phyloP scores from a whole-genome alignment of 2,329 filamentous ascomycete genomes.

The Paracoccidioides lutzii region DNA sequence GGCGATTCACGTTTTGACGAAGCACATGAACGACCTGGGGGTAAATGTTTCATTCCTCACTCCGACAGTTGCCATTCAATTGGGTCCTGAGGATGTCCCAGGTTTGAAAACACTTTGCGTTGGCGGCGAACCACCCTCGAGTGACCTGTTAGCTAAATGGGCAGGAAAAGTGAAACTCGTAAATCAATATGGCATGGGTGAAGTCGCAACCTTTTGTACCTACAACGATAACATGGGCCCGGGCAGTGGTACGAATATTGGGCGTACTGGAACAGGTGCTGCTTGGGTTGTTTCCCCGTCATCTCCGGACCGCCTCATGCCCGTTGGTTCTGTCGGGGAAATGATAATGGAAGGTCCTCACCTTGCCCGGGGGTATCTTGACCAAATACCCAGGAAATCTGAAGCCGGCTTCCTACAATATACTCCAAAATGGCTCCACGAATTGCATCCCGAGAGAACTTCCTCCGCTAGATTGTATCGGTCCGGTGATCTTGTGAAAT shows the following conservation, averaged over 20 bases:
- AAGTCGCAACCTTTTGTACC: conserved; percentile 11
- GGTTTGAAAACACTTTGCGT: conserved; percentile 14
- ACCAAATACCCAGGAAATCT: conserved; percentile 24
- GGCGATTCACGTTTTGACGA: conserved; percentile 8
- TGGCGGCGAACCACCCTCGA: conserved; percentile 15
- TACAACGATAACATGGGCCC: conserved; percentile 2
- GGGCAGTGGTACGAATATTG: conserved; percentile 5
- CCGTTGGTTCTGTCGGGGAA: conserved; percentile 26
- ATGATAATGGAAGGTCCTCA: conserved; percentile 28
- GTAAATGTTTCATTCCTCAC: conserved; percentile 16
- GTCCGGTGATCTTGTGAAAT: conserved; percentile 68
- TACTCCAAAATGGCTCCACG: conserved; percentile 43
- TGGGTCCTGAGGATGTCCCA: conserved; percentile 14
- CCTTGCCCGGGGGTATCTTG: conserved; percentile 29
- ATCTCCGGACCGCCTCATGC: conserved; percentile 21
- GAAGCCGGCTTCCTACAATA: conserved; percentile 32
- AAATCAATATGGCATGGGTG: conserved; percentile 17
- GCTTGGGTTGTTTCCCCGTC: conserved; percentile 25
- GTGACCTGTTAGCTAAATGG: conserved; percentile 13
- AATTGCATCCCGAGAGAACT: conserved; percentile 31
- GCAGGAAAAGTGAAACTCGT: conserved; percentile 10
- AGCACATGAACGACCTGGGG: conserved; percentile 11
- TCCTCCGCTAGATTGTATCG: conserved; percentile 60
- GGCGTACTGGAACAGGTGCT: not conserved
- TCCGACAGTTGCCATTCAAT: conserved; percentile 14